Conservation (phyloP, 1,284 basidiomycete species). For the Cystobasidiaceae sp. region DNA sequence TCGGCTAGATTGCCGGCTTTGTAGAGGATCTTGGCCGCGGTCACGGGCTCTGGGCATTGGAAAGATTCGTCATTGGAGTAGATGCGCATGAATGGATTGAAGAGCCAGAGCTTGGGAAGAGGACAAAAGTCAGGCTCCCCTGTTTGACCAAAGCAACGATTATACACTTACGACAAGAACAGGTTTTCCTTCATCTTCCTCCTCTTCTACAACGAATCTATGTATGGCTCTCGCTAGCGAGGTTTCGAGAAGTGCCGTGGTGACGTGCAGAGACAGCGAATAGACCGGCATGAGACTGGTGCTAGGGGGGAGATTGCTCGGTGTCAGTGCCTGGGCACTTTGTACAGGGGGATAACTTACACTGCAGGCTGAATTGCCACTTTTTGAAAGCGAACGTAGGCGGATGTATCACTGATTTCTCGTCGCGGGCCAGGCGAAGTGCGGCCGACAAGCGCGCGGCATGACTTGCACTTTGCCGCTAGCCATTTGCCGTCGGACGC, state of each 20-base stretch:
- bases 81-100: constrained; percentile 75
- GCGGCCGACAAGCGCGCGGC: constrained; percentile 35
- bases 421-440: constrained; percentile 29
- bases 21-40: constrained; percentile 59
- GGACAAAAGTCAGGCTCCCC: not conserved
- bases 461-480: constrained; percentile 49
- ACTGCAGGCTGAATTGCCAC: constrained; percentile 35
- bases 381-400: constrained; percentile 38
- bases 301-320: not conserved
- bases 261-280: constrained; percentile 34
- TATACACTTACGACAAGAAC: constrained; percentile 70
- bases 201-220: constrained; percentile 75
- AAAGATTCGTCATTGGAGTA: constrained; percentile 67
- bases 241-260: constrained; percentile 75
- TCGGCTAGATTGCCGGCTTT: constrained; percentile 51
- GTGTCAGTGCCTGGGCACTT: not conserved
- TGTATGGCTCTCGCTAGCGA: constrained; percentile 83
- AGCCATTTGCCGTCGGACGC: constrained; percentile 12
- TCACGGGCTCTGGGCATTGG: constrained; percentile 56
- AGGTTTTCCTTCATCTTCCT: constrained; percentile 68
- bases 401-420: not conserved
- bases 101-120: constrained; percentile 66
- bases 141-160: no score
- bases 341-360: not conserved
- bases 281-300: constrained; percentile 19